Percentiles rank a stretch among this genome's conserved stretches.
Conservation (phyloP, 805 yeast species). For the Yarrowia hollandica region DNA sequence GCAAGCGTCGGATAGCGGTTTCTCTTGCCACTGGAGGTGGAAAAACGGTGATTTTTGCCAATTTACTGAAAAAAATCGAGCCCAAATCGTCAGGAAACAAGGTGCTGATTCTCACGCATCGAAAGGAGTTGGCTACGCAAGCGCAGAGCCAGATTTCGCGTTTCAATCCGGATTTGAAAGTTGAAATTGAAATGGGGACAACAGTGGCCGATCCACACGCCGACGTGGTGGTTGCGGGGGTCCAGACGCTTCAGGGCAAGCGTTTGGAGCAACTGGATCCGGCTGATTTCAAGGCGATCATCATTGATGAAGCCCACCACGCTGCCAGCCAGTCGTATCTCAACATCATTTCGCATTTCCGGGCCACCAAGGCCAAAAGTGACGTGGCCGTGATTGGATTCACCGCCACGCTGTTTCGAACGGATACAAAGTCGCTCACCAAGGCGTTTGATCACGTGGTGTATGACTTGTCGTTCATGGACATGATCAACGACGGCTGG, state of each 20-base stretch:
- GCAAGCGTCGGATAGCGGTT: conserved; percentile 66
- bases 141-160: conserved; percentile 53
- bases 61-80: conserved; percentile 39
- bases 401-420: conserved; percentile 80
- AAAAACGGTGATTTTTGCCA: conserved; percentile 56
- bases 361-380: conserved; percentile 46
- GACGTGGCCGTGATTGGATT: conserved; percentile 71
- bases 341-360: conserved; percentile 59
- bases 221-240: conserved; percentile 76
- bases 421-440: conserved; percentile 64
- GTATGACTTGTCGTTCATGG: conserved; percentile 61
- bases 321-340: conserved; percentile 71
- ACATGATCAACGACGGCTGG: conserved; percentile 69
- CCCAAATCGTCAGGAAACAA: conserved; percentile 42
- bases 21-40: conserved; percentile 95
- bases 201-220: conserved; percentile 47
- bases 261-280: conserved; percentile 59
- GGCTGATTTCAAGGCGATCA: conserved; percentile 62
- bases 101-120: conserved; percentile 70
- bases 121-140: conserved; percentile 75
- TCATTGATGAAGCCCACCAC: conserved; percentile 93
- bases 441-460: conserved; percentile 70
- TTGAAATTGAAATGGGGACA: conserved; percentile 72
- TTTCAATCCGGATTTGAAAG: conserved; percentile 52
- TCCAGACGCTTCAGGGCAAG: conserved; percentile 58